Evolutionary conservation across 352 stramenopile genomes (phyloP), one percentile per base, ranked within the genome.

Genomic region (Peronospora farinosa): DNA sequence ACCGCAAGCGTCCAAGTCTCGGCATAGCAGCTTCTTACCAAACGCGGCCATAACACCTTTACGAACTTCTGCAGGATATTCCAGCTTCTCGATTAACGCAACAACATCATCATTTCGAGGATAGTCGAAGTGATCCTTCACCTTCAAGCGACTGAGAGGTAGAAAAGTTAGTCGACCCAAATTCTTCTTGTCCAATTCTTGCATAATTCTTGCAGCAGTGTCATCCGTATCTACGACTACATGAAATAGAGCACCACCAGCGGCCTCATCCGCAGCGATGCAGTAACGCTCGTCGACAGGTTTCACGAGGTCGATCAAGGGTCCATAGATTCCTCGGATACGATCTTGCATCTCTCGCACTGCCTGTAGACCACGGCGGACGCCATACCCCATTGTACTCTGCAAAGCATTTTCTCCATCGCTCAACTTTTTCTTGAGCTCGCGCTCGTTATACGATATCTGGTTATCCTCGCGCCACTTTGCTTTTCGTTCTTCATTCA

Each of bases 181-280:
- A 52, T 95, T 96, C 40, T 96, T 86, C 49, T 84, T 77, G 59
- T 98, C 95, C 21, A 99, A 72, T 19, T 97, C 82, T 42, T 80
- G 75, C 87, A 99, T 98, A 40, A 99, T 84, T 27, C 74, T 58
- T 10, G 95, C 81, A 2, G 96, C 96, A 12, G 95, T 98, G 40
- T 95, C 92, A 60, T 99, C 96, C 2, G 87, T 97, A 67, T 99
- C 95, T 16, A 99, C 97, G 42, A 99, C 95, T 12, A 99, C 93
- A 62, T 99, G 95, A 68, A 98, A 99, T 17, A 99, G 82, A 36
- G 84, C 79, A 28, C 93, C 96, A 7, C 96, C 92, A 4, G 95
- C 96, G 32, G 96, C 95, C 47, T 98, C 92, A 62, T 99, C 96
- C 1, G 97, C 76, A 23, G 94, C 95, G 11, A 87, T 97, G 47